phyloP scores from a whole-genome alignment of 2,329 filamentous ascomycete genomes.

The Sporothrix luriei region DNA sequence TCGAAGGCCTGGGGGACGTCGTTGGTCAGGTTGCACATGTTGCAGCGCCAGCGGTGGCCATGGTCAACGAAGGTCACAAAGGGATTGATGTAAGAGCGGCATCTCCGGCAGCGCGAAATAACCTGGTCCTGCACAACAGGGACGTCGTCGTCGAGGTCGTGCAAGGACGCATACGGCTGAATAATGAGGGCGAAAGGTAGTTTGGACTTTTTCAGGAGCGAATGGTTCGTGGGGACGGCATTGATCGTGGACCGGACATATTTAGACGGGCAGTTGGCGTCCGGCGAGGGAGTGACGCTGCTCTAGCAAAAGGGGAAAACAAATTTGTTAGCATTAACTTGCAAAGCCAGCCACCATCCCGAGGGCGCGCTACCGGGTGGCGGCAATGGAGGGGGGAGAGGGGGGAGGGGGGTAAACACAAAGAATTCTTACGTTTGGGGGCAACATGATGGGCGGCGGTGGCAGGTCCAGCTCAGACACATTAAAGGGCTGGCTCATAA shows the following conservation, averaged over 20 bases:
- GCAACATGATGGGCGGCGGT: slow-evolving; percentile 86
- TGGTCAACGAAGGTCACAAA: slow-evolving; percentile 96
- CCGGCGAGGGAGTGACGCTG: slow-evolving; percentile 85
- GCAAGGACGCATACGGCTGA: slow-evolving; percentile 89
- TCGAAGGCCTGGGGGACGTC: slow-evolving; percentile 99
- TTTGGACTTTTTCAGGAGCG: slow-evolving; percentile 93
- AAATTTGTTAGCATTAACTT: slow-evolving; percentile 29
- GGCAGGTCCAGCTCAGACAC: slow-evolving; percentile 89
- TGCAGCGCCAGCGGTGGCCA: slow-evolving; percentile 97
- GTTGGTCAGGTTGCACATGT: slow-evolving; percentile 99
- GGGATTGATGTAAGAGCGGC: slow-evolving; percentile 95
- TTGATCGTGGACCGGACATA: slow-evolving; percentile 96
- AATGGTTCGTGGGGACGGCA: slow-evolving; percentile 87
- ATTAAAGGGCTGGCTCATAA: slow-evolving; percentile 91
- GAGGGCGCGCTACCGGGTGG: neutral
- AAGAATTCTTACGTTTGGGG: slow-evolving; percentile 74
- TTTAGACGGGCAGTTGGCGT: slow-evolving; percentile 89
- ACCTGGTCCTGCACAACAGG: slow-evolving; percentile 95
- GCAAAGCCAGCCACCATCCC: slow-evolving; percentile 22
- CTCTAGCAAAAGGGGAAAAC: slow-evolving; percentile 56
- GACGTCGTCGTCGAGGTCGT: slow-evolving; percentile 88
- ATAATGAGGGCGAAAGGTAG: slow-evolving; percentile 94
- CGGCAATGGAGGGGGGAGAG: too few relatives aligned
- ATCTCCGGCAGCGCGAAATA: slow-evolving; percentile 93
- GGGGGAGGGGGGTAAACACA: neutral